phyloP scores from a whole-genome alignment of 148 eudicot species.

The Camellia granthamiana region DNA sequence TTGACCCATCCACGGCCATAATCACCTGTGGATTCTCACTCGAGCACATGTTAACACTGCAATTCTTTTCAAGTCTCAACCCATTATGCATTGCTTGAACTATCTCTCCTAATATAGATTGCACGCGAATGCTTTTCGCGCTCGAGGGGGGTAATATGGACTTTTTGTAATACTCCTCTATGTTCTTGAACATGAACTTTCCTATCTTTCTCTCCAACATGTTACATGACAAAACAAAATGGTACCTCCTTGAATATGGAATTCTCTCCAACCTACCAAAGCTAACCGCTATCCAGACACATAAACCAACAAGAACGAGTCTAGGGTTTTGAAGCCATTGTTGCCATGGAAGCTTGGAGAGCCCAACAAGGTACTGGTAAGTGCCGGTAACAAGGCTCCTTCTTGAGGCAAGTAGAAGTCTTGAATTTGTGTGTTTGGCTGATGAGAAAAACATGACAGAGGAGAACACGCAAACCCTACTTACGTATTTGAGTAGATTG shows the following conservation, averaged over 20 bases:
- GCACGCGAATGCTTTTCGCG: constrained; percentile 12
- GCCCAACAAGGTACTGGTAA: too few species aligned
- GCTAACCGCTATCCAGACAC: neutral
- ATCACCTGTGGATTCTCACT: neutral
- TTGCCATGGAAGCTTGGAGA: too few species aligned
- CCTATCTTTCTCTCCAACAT: constrained; percentile 8
- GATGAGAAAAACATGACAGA: neutral
- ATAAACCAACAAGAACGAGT: neutral
- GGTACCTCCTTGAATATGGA: constrained; percentile 23
- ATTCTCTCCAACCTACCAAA: constrained; percentile 19
- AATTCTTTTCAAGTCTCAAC: constrained; percentile 5
- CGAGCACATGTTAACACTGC: neutral
- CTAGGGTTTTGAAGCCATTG: neutral
- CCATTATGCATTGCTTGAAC: constrained; percentile 19
- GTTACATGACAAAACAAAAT: constrained; percentile 15
- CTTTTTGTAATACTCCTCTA: neutral
- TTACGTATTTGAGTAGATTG: neutral
- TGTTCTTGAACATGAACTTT: neutral
- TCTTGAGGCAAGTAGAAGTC: neutral
- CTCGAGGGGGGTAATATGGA: constrained; percentile 5
- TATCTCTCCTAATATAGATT: neutral
- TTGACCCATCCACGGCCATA: too few species aligned
- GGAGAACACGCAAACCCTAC: neutral
- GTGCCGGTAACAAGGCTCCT: neutral
- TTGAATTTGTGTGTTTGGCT: neutral